These are phyloP conservation scores for Cephaloascus albidus DNA, from an alignment of 805 yeast genomes.

Conservation along the genomic window DNA sequence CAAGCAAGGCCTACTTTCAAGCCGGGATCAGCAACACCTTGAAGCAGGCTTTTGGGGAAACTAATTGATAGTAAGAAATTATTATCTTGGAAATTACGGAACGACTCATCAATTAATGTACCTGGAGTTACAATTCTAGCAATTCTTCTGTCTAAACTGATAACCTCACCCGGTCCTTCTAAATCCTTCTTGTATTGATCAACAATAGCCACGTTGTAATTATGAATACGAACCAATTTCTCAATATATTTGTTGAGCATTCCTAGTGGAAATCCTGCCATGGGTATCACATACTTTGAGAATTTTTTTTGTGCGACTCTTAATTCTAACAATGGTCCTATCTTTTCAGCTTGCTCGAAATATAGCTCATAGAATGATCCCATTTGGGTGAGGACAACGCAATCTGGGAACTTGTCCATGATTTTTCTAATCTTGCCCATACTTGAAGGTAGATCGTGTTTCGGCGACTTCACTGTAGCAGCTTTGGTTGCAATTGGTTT, in stretches of 20 bases:
- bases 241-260: constrained; percentile 68
- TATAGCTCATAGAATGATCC: constrained; percentile 86
- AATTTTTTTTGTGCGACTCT: constrained; percentile 50
- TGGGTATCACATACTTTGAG: constrained; percentile 40
- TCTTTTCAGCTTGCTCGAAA: constrained; percentile 75
- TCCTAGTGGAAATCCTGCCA: constrained; percentile 85
- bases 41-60: constrained; percentile 41
- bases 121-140: constrained; percentile 87
- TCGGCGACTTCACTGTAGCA: too few species aligned
- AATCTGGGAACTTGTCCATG: constrained; percentile 36
- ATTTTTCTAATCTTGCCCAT: constrained; percentile 16
- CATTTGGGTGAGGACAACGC: constrained; percentile 65
- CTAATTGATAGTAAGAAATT: constrained; percentile 62
- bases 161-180: constrained; percentile 13
- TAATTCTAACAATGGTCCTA: constrained; percentile 63
- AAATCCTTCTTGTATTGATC: constrained; percentile 40
- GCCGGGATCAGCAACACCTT: constrained; percentile 28
- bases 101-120: constrained; percentile 79
- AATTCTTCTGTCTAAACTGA: constrained; percentile 53
- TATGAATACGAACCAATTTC: constrained; percentile 60
- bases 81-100: constrained; percentile 62
- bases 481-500: too few species aligned
- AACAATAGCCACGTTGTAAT: constrained; percentile 71
- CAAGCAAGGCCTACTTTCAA: constrained; percentile 66
- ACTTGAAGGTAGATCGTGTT: not conserved